Evolutionary conservation across 371 early-diverging fungal species (phyloP).

Genomic region (Dichotomocladium elegans): DNA sequence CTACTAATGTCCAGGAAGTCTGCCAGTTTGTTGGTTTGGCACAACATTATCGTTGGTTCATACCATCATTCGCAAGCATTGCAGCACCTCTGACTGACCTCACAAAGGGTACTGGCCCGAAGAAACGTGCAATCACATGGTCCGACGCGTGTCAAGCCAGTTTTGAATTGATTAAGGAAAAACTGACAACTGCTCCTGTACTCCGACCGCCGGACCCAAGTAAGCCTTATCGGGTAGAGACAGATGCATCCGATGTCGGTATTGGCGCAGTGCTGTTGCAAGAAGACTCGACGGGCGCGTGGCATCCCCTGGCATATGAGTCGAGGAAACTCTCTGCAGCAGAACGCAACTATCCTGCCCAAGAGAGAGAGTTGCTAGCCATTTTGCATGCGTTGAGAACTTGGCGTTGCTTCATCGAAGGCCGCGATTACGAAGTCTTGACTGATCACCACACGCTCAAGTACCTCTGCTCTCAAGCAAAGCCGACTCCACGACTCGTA

Average conservation of each 20-base stretch:
- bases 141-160: neutral
- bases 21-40: slow-evolving; percentile 29
- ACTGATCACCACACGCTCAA: slow-evolving; percentile 24
- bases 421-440: slow-evolving; percentile 9
- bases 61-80: slow-evolving; percentile 21
- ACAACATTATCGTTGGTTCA: slow-evolving; percentile 30
- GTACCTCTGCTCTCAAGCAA: slow-evolving; percentile 11
- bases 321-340: slow-evolving; percentile 24
- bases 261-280: slow-evolving; percentile 30
- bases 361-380: slow-evolving; percentile 36
- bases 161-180: slow-evolving; percentile 9
- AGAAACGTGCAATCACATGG: slow-evolving; percentile 4
- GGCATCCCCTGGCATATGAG: slow-evolving; percentile 31
- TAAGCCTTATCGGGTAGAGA: slow-evolving; percentile 6
- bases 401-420: slow-evolving; percentile 30
- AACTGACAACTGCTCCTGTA: slow-evolving; percentile 2
- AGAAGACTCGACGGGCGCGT: slow-evolving; percentile 8
- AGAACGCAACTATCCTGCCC: slow-evolving; percentile 21
- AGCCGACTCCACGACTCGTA: neutral
- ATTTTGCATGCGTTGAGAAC: slow-evolving; percentile 24
- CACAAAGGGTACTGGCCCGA: slow-evolving; percentile 15
- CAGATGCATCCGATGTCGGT: slow-evolving; percentile 5
- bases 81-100: slow-evolving; percentile 32
- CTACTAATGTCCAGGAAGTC: slow-evolving; percentile 30
- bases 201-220: slow-evolving; percentile 13